Evolutionary conservation across 1,284 basidiomycete species (phyloP).

Genomic region (Pseudozyma hubeiensis): DNA sequence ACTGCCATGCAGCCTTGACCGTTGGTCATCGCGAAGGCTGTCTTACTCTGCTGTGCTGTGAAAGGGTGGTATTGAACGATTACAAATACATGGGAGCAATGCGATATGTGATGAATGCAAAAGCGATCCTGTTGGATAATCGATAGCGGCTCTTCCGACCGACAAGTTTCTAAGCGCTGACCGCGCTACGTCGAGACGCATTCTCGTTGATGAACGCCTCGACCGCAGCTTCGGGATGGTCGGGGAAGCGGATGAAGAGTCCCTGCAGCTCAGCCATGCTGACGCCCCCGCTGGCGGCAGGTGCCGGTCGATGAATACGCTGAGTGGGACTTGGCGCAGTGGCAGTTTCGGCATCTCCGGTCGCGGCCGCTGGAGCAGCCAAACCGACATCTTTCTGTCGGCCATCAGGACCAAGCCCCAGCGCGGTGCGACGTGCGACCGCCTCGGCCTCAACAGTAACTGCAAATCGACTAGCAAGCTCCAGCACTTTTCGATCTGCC

Average conservation of each 20-base stretch:
- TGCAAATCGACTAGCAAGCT: conserved; percentile 42
- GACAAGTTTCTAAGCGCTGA: neutral
- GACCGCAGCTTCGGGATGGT: conserved; percentile 58
- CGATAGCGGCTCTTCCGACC: conserved; percentile 3
- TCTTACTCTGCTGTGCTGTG: neutral
- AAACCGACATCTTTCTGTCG: neutral
- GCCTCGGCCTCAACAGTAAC: conserved; percentile 40
- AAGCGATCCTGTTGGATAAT: neutral
- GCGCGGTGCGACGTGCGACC: conserved; percentile 19
- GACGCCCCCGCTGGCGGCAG: conserved; percentile 64
- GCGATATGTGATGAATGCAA: neutral
- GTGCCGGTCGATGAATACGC: conserved; percentile 26
- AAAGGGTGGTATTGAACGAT: neutral
- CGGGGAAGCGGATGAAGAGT: conserved; percentile 66
- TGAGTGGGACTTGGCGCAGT: conserved; percentile 6
- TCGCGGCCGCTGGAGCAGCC: neutral
- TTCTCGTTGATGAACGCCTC: conserved; percentile 47
- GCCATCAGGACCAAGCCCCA: conserved; percentile 46
- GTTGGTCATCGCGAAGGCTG: too few relatives aligned
- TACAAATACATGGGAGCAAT: conserved; percentile 6
- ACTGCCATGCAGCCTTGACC: too few relatives aligned
- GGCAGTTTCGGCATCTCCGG: conserved; percentile 2
- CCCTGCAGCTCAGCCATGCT: conserved; percentile 69
- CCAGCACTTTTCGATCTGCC: conserved; percentile 30
- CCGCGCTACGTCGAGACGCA: conserved; percentile 8